phyloP scores from a whole-genome alignment of 192 early-diverging fungal species.

The Podochytrium sp. region DNA sequence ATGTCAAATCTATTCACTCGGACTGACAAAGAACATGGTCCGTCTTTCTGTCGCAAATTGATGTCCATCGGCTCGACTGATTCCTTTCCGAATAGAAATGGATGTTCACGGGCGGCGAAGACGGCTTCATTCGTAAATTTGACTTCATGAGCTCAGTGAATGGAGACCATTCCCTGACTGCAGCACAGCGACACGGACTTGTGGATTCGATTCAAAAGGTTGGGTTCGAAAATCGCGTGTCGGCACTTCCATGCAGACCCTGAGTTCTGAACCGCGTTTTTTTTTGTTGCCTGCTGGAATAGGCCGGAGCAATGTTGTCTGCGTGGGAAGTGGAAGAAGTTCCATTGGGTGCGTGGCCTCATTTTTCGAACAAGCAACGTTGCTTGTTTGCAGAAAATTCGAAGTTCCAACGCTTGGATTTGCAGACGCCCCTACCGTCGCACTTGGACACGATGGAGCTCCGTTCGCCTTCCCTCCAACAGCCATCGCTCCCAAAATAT shows the following conservation, averaged over 20 bases:
- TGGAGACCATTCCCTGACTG: conserved; percentile 81
- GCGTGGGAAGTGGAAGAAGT: conserved; percentile 88
- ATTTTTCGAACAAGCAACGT: too few species aligned
- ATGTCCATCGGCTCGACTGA: neutral
- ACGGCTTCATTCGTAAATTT: conserved; percentile 94
- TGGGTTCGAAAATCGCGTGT: conserved; percentile 40
- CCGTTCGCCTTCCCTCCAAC: too few species aligned
- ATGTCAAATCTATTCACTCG: conserved; percentile 22
- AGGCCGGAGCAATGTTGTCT: conserved; percentile 75
- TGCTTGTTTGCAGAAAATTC: too few species aligned
- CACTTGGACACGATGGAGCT: too few species aligned
- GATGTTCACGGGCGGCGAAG: conserved; percentile 71
- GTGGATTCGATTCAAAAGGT: conserved; percentile 84
- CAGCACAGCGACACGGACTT: conserved; percentile 80
- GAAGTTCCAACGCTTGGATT: too few species aligned
- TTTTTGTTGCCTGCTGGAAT: neutral
- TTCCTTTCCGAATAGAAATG: conserved; percentile 38
- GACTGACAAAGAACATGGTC: conserved; percentile 27
- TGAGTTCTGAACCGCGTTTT: conserved; percentile 24
- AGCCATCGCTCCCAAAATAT: conserved; percentile 59
- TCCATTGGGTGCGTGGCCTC: conserved; percentile 32
- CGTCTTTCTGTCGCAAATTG: neutral
- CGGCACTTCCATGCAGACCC: conserved; percentile 50
- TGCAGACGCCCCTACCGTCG: too few species aligned
- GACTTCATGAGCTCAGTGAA: conserved; percentile 88